Conservation (phyloP, 2,329 filamentous ascomycete genomes). For the Fusarium brevicatenulatum region DNA sequence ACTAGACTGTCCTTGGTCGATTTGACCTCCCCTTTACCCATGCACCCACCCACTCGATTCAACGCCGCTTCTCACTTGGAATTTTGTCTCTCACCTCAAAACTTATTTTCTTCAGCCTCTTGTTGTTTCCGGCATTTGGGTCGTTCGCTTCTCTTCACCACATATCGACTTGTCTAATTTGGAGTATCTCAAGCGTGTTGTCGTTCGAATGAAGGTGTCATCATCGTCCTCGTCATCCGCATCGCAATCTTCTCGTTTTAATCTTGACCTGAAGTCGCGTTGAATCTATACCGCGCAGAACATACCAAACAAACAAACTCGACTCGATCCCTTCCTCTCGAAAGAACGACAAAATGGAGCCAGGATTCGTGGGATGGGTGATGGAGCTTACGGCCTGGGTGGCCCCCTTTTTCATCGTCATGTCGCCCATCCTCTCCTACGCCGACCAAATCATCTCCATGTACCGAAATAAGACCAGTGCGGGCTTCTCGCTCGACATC, state of each 20-base stretch:
- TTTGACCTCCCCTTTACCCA: slow-evolving; percentile 29
- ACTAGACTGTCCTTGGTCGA: slow-evolving; percentile 3
- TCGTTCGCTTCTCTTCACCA: background rate
- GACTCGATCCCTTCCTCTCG: background rate
- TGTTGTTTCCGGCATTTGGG: background rate
- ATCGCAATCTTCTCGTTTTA: background rate
- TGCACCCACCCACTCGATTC: slow-evolving; percentile 15
- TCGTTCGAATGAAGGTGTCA: slow-evolving; percentile 16
- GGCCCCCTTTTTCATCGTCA: slow-evolving; percentile 70
- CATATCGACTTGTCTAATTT: background rate
- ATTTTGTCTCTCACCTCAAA: slow-evolving; percentile 23
- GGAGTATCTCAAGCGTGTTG: background rate
- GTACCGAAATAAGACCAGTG: slow-evolving; percentile 70
- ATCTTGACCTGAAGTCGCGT: slow-evolving; percentile 9
- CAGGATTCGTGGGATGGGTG: slow-evolving; percentile 37
- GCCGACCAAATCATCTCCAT: slow-evolving; percentile 73
- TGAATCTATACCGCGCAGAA: background rate
- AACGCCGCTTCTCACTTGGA: slow-evolving; percentile 15
- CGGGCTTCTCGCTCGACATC: slow-evolving; percentile 76
- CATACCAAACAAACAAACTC: background rate
- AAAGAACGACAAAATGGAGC: slow-evolving; percentile 18
- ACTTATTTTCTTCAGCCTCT: background rate
- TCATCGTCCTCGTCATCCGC: slow-evolving; percentile 5
- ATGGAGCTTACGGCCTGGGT: slow-evolving; percentile 59
- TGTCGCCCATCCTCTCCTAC: slow-evolving; percentile 73